Percentiles rank a stretch among this genome's conserved stretches.
Evolutionary conservation across 2,329 filamentous ascomycete genomes (phyloP).

Genomic region (Neofusicoccum laricinum): DNA sequence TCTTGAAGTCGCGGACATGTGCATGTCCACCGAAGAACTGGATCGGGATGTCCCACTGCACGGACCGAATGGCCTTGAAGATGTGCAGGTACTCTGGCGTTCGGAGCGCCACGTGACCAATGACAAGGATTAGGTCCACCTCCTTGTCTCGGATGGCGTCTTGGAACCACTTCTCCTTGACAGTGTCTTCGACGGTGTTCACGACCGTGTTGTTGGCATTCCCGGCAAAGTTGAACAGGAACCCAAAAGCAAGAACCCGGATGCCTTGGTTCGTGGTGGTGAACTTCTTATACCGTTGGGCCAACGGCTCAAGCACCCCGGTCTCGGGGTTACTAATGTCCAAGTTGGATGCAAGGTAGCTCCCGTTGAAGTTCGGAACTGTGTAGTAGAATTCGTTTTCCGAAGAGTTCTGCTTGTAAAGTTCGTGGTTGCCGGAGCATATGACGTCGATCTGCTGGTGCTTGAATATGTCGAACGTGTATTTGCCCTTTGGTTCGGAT

Average conservation of each 20-base stretch:
- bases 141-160: constrained; percentile 75
- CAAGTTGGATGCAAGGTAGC: constrained; percentile 87
- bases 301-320: constrained; percentile 70
- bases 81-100: constrained; percentile 77
- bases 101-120: constrained; percentile 79
- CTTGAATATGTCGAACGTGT: constrained; percentile 82
- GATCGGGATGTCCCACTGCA: constrained; percentile 79
- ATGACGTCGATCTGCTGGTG: constrained; percentile 81
- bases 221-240: constrained; percentile 88
- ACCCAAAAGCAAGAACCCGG: constrained; percentile 83
- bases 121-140: constrained; percentile 81
- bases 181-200: constrained; percentile 71
- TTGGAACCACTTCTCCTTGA: constrained; percentile 87
- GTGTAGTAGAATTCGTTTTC: constrained; percentile 75
- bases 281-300: constrained; percentile 82
- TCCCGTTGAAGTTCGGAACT: constrained; percentile 75
- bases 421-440: constrained; percentile 89
- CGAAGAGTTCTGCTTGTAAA: constrained; percentile 79
- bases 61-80: constrained; percentile 72
- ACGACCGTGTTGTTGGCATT: constrained; percentile 91
- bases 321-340: constrained; percentile 77
- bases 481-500: constrained; percentile 81
- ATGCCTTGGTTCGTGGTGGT: constrained; percentile 86
- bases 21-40: constrained; percentile 89
- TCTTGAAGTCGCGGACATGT: constrained; percentile 80